Conservation (phyloP, 2,329 filamentous ascomycete genomes). For the Cercospora brassicicola region DNA sequence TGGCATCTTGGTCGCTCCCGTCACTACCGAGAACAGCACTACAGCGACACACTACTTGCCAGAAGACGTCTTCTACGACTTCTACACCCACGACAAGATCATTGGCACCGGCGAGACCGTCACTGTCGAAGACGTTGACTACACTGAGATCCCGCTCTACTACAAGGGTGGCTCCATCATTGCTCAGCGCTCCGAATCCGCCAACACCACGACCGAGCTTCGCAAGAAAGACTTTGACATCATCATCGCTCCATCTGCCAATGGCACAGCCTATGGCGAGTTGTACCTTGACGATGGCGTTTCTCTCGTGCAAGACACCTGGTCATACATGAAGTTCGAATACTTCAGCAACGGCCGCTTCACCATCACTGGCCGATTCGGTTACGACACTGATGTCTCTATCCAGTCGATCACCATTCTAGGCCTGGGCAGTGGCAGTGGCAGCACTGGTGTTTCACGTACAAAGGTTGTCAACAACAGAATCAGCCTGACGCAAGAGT, state of each 20-base stretch:
- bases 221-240: conserved; percentile 68
- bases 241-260: conserved; percentile 63
- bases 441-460: conserved; percentile 4
- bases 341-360: conserved; percentile 44
- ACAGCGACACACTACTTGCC: conserved; percentile 59
- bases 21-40: conserved; percentile 54
- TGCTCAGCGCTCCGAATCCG: conserved; percentile 57
- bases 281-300: conserved; percentile 80
- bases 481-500: conserved; percentile 9
- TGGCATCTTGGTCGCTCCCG: conserved; percentile 57
- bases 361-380: conserved; percentile 23
- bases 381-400: conserved; percentile 48
- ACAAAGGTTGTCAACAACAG: conserved; percentile 1
- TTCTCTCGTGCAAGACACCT: conserved; percentile 57
- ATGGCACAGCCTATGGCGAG: conserved; percentile 64
- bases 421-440: conserved; percentile 32
- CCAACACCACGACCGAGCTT: conserved; percentile 64
- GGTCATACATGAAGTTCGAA: conserved; percentile 61
- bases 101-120: conserved; percentile 49
- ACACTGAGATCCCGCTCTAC: conserved; percentile 64
- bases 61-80: conserved; percentile 61
- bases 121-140: conserved; percentile 48
- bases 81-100: conserved; percentile 53
- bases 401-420: conserved; percentile 56
- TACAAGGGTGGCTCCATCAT: conserved; percentile 65